Percentiles rank a stretch among this genome's conserved stretches.
phyloP scores from a whole-genome alignment of 192 early-diverging fungal genomes.

The Entrophospora sp. region DNA sequence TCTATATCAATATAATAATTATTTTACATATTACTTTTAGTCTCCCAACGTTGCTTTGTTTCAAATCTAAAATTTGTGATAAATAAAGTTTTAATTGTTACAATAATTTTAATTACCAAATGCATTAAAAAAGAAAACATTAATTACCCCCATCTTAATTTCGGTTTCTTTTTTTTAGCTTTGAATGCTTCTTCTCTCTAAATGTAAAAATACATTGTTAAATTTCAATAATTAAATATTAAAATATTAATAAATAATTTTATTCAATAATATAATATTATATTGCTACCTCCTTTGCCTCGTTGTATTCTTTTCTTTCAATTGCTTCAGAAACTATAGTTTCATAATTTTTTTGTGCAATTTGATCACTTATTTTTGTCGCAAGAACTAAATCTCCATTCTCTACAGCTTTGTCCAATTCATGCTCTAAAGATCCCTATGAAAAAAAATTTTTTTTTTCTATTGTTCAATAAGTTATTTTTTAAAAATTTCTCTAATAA shows the following conservation, averaged over 20 bases:
- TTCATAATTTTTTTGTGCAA: slow-evolving; percentile 11
- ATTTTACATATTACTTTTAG: slow-evolving; percentile 22
- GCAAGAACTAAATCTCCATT: slow-evolving; percentile 14
- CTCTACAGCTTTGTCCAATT: slow-evolving; percentile 16
- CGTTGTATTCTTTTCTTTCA: slow-evolving; percentile 17
- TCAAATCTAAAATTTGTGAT: slow-evolving; percentile 9
- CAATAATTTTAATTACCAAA: background rate
- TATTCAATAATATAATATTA: background rate
- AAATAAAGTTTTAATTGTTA: background rate
- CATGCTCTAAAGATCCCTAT: slow-evolving; percentile 3
- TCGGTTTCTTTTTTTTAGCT: slow-evolving; percentile 17
- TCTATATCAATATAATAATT: too few species aligned
- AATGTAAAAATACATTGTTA: background rate
- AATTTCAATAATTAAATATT: background rate
- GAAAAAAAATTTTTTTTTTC: background rate
- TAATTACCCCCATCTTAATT: slow-evolving; percentile 19
- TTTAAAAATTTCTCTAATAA: too few species aligned
- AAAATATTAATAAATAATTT: background rate
- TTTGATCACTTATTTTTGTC: slow-evolving; percentile 9
- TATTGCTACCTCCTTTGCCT: slow-evolving; percentile 10
- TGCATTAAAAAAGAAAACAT: background rate
- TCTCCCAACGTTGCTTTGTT: slow-evolving; percentile 19
- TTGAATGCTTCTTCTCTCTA: slow-evolving; percentile 12
- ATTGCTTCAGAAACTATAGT: background rate
- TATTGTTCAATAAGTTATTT: too few species aligned